Percentiles rank a stretch among this genome's conserved stretches.
Evolutionary conservation across 108 stramenopile genomes (phyloP).

Genomic region (Hondaea fermentalgiana): DNA sequence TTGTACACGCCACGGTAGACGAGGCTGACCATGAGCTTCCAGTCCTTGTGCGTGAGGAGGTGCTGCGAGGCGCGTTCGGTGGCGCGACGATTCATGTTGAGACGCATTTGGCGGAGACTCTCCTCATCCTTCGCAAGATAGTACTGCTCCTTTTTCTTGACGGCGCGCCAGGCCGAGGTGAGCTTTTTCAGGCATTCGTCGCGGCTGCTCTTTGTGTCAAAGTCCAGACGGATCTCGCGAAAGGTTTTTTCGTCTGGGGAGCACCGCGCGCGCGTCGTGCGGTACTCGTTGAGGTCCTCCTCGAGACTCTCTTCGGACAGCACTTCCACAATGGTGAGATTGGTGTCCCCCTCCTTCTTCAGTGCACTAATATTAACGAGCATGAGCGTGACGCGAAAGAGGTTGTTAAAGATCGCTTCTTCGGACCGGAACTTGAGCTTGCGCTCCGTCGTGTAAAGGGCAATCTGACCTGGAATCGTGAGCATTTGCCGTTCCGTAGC

Average conservation of each 20-base stretch:
- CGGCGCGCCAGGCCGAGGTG: background rate
- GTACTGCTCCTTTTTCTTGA: background rate
- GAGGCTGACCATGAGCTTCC: conserved; percentile 2
- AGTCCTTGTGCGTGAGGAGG: background rate
- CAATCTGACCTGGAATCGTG: background rate
- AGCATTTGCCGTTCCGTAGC: background rate
- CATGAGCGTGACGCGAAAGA: background rate
- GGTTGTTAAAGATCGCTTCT: conserved; percentile 7
- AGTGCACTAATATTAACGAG: background rate
- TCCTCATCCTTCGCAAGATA: background rate
- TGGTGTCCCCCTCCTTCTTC: background rate
- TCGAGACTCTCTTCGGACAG: background rate
- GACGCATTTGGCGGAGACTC: background rate
- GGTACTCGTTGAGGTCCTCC: background rate
- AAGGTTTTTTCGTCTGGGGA: background rate
- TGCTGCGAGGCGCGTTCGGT: conserved; percentile 13
- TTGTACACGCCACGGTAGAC: background rate
- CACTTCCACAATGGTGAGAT: background rate
- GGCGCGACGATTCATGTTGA: background rate
- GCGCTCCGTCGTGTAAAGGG: background rate
- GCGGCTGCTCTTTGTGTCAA: background rate
- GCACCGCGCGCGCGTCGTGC: background rate
- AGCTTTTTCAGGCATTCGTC: background rate
- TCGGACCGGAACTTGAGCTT: background rate
- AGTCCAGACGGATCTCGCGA: background rate